Conservation (phyloP, 1,284 basidiomycete species). For the Apiotrichum siamense region DNA sequence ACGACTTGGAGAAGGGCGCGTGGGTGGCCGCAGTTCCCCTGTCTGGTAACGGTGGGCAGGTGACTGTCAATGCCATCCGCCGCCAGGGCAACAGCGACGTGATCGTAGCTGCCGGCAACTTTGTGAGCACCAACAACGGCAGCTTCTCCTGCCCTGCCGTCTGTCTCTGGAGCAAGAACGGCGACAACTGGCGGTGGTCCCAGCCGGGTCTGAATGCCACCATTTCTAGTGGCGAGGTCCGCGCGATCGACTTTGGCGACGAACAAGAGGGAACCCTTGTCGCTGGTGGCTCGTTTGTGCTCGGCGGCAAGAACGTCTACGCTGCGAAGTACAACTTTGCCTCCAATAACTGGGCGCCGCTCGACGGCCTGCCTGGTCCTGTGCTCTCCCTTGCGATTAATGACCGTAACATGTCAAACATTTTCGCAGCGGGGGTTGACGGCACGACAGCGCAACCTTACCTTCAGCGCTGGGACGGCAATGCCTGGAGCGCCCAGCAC, state of each 20-base stretch:
- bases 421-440: conserved; percentile 83
- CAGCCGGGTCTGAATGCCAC: conserved; percentile 62
- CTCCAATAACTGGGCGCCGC: conserved; percentile 62
- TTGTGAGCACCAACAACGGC: conserved; percentile 63
- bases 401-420: conserved; percentile 67
- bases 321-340: conserved; percentile 64
- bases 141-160: conserved; percentile 68
- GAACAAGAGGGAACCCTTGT: conserved; percentile 56
- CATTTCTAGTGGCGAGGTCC: conserved; percentile 67
- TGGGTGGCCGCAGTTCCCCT: conserved; percentile 54
- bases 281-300: conserved; percentile 66
- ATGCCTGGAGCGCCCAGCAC: conserved; percentile 64
- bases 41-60: conserved; percentile 47
- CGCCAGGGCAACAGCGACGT: conserved; percentile 60
- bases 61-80: conserved; percentile 69
- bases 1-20: conserved; percentile 59
- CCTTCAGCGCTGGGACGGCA: conserved; percentile 74
- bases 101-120: conserved; percentile 79
- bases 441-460: conserved; percentile 61
- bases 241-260: conserved; percentile 57
- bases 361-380: conserved; percentile 71
- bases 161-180: conserved; percentile 70
- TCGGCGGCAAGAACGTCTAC: conserved; percentile 57
- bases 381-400: conserved; percentile 84
- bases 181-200: conserved; percentile 67